These are phyloP conservation scores for Trypanosoma caninum DNA, from an alignment of 208 protist genomes.

Conservation along the genomic window DNA sequence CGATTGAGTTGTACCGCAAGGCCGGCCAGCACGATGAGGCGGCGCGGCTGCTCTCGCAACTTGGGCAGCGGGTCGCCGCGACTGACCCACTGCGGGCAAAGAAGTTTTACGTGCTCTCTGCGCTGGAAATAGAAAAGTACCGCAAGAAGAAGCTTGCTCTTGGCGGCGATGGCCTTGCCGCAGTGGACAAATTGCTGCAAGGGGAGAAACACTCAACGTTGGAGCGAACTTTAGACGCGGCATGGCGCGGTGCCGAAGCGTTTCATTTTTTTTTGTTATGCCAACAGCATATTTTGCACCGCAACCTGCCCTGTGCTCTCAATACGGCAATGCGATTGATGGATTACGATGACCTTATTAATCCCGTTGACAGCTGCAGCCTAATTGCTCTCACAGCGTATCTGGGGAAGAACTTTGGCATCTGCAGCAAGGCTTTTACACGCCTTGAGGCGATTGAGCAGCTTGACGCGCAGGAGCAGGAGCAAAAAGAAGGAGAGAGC, in stretches of 20 bases:
- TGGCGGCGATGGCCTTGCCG: conserved; percentile 52
- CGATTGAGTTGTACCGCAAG: conserved; percentile 96
- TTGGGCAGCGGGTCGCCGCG: conserved; percentile 65
- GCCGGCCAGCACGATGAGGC: conserved; percentile 92
- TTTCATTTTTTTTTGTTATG: conserved; percentile 95
- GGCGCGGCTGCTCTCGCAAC: conserved; percentile 90
- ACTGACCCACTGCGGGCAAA: conserved; percentile 90
- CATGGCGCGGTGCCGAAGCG: conserved; percentile 94
- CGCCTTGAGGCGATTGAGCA: conserved; percentile 90
- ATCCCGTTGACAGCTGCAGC: conserved; percentile 87
- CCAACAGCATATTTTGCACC: conserved; percentile 80
- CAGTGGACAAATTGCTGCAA: conserved; percentile 71
- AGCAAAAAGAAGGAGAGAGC: conserved; percentile 14
- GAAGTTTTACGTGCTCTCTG: conserved; percentile 96
- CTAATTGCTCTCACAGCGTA: conserved; percentile 94
- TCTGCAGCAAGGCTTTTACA: conserved; percentile 95
- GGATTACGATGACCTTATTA: conserved; percentile 94
- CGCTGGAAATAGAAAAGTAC: conserved; percentile 93
- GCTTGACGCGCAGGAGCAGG: conserved; percentile 42
- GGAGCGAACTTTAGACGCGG: conserved; percentile 79
- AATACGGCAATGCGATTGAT: conserved; percentile 89
- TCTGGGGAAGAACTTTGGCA: conserved; percentile 85
- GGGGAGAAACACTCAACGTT: conserved; percentile 57
- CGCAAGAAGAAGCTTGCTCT: conserved; percentile 66
- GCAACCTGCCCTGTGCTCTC: conserved; percentile 68